Base-by-base conservation (phyloP, 78 protist species). In the Dictyostelium intermedium region DNA sequence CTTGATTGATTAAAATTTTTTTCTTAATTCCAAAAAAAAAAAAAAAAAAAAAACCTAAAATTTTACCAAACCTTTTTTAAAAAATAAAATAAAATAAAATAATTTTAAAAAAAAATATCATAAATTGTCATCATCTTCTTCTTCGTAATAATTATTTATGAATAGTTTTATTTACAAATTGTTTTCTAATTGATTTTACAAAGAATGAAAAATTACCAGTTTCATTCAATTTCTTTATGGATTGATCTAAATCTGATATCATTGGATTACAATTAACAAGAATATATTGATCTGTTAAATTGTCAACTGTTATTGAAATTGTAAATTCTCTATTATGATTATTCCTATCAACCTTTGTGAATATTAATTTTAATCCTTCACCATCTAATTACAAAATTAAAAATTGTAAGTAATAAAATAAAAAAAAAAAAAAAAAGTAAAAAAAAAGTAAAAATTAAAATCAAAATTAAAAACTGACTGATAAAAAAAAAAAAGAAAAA, bases 151-250 rank as follows among this genome's bases (percentile, higher is more conserved):
- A 25, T 20, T 73, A 73, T 73, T 34, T 73, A 25, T 72, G 16
- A 35, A 73, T 32, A 14, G 34, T n/a, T 47, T 30, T 35, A 80
- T 80, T 30, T 80, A 80, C 84, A 80, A 80, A 47, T 47, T 41
- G 45, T 30, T 80, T 80, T 47, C 84, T 80, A 50, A 80, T n/a
- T 47, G 30, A 35, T 80, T 80, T 80, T 10, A 77, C 32, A 77
- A 77, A 77, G 34, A 25, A 39, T n/a, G 82, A 77, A n/a, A 77
- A 27, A n/a, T 77, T 77, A 10, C 60, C 60, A 39, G 82, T 41
- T 3, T 41, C 37, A 43, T 77, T 77, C 5, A 77, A 77, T 16
- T 35, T 23, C 47, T 20, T 77, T 18, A 77, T 9, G 1, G 27
- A 34, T 25, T 43, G 50, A 41, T 35, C 34, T 23, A 41, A 13